Evolutionary conservation across 257 asterid genomes (phyloP).

Genomic region (Solanum medicagineum): DNA sequence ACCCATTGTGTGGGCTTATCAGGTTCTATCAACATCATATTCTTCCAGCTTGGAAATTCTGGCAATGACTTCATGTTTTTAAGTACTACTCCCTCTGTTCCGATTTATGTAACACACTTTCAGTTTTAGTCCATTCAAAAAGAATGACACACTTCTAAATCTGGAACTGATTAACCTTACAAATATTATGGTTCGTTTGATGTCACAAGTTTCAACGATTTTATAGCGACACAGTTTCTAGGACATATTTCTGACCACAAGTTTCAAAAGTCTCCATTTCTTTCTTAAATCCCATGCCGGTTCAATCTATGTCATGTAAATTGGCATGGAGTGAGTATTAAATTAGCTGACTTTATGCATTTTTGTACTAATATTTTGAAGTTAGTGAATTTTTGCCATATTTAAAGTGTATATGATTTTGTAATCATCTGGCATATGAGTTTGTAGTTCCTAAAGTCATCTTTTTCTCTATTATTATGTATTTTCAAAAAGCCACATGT

Average conservation of each 20-base stretch:
- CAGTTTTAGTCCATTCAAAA: background rate
- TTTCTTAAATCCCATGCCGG: background rate
- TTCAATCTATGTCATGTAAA: background rate
- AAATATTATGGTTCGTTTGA: background rate
- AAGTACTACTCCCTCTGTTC: background rate
- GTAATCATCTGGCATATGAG: background rate
- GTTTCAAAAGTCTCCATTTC: background rate
- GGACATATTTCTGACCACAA: background rate
- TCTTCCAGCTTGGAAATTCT: background rate
- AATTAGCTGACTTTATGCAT: background rate
- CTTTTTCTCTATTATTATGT: background rate
- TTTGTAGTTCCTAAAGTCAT: background rate
- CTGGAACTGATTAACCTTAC: background rate
- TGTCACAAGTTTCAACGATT: background rate
- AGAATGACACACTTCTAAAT: background rate
- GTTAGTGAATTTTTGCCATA: background rate
- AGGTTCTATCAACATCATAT: background rate
- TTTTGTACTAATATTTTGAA: background rate
- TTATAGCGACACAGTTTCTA: background rate
- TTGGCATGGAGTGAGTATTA: background rate
- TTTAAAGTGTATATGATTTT: background rate
- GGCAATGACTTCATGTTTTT: background rate
- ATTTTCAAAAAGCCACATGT: background rate
- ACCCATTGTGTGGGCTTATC: background rate
- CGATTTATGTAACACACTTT: background rate